Conservation (phyloP, 257 asterid genomes). For the Parsonsia alboflavescens region DNA sequence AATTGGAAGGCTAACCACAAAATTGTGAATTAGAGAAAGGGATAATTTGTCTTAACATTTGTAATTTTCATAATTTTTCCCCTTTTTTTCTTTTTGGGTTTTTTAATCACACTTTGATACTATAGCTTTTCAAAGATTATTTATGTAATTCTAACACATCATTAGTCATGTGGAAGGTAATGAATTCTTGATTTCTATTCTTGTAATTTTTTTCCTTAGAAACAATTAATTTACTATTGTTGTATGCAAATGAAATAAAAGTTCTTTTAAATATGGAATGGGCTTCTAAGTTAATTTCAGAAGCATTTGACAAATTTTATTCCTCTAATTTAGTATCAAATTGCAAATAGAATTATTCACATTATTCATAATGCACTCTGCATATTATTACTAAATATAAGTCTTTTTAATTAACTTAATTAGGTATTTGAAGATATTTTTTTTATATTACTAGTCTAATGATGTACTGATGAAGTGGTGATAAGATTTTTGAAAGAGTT, state of each 20-base stretch:
- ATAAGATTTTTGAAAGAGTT: no score
- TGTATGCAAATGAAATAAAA: not conserved
- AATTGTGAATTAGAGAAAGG: conserved; percentile 17
- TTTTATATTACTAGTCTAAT: no score
- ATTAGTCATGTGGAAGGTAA: conserved; percentile 6
- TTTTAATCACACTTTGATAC: not conserved
- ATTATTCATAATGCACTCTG: no score
- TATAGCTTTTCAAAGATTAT: not conserved
- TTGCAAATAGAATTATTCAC: no score
- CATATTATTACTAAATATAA: no score
- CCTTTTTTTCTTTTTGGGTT: not conserved
- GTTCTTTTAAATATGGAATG: not conserved
- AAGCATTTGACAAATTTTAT: not conserved
- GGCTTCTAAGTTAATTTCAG: not conserved
- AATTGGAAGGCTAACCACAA: conserved; percentile 12
- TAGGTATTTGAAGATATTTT: no score
- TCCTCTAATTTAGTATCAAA: no score
- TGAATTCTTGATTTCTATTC: not conserved
- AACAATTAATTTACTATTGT: not conserved
- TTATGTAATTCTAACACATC: conserved; percentile 15
- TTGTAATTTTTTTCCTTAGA: not conserved
- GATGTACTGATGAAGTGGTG: no score
- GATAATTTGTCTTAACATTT: conserved; percentile 13
- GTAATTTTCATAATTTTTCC: no score
- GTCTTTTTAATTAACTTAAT: no score